Base-by-base conservation (phyloP, 768 basidiomycete species). In the Termitomyces sp. region DNA sequence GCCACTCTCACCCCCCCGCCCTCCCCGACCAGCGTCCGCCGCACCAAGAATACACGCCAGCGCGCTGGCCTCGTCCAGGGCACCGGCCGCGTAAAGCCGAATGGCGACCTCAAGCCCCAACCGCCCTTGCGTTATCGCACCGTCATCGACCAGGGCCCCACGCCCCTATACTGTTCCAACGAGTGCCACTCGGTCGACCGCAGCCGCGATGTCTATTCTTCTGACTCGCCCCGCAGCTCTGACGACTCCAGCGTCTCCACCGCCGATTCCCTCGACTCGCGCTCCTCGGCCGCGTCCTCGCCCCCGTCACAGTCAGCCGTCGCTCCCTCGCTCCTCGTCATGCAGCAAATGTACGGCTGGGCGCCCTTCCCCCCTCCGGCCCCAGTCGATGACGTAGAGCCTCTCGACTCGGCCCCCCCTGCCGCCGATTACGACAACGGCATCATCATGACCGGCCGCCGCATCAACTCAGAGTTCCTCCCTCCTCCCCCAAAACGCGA, bases 91-190 rank as follows among this genome's bases (percentile, higher is more conserved):
- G 77, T 82, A 18, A 84, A 82, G 65, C 81, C 78, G 49, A 54
- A 54, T 61, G 82, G 81, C 67, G 75, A 83, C 4, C 71, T 80
- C 68, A 86, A 83, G 70, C 52, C 62, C 40, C 64, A 69, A 57
- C 68, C 3, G 32, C 55, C 75, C 20, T 46, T 69, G 12, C 75
- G 55, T 75, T 2, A 60, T 76, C 84, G 84, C 49, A 84, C 84
- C 12, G 77, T 91, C 73, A 91, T 92, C 74, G 89, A 91, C 74
- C 89, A 89, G 70, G 78, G 79, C 1, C 90, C 89, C n/a, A 84
- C 82, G 1, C 90, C 90, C 20, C 80, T 93, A 59, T 93, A 93
- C 74, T 93, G 91, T 73, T 92, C 90, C 1, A 88, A 90, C 62
- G 82, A 87, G 66, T 93, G 91, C 69, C 78, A 82, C 60, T 70